Evolutionary conservation across 2,329 filamentous ascomycete genomes (phyloP), one percentile per base, ranked within the genome.

Genomic region (Alternaria sp.): DNA sequence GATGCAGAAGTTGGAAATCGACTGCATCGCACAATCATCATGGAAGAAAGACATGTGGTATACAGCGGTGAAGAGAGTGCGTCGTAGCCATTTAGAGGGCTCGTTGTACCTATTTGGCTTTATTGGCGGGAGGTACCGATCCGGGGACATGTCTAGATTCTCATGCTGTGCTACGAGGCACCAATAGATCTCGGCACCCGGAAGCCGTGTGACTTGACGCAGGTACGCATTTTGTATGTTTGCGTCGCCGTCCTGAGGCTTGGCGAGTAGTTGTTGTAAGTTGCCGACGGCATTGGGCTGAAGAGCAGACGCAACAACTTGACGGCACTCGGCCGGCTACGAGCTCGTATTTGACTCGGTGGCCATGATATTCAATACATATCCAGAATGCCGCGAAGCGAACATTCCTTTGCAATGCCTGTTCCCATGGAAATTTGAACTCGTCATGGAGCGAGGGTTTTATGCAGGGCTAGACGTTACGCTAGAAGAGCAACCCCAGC

Each of bases 381-480:
- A 24, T 48, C 21, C 23, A 34, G 29, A 21, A 31, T 41, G 49
- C 37, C 13, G 28, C 29, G 49, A 31, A 31, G 36, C 49, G 37
- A 42, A 41, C 2, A 23, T 42, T 21, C 23, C 37, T 10, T 40
- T 26, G 36, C 26, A 5, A 3, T 28, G 33, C 14, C 48, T 50
- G 34, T 17, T 10, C 14, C 4, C 8, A n/a, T 23, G 31, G 24
- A 50, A 50, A 36, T 23, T 6, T 51, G 23, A 51, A 31, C 8
- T 51, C 17, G 37, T 42, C 37, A 42, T 26, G 40, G 46, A 44
- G 51, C 40, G 33, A 39, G 42, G 13, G 37, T 29, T 37, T 54
- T 46, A 54, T 54, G 52, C 52, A 54, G 52, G 52, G 52, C 42
- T 51, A 41, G 54, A 57, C 54, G 54, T 57, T 57, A 33, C 41